Evolutionary conservation across 345 rosid genomes (phyloP), one percentile per base, ranked within the genome.

Genomic region (Hirschfeldia incana): DNA sequence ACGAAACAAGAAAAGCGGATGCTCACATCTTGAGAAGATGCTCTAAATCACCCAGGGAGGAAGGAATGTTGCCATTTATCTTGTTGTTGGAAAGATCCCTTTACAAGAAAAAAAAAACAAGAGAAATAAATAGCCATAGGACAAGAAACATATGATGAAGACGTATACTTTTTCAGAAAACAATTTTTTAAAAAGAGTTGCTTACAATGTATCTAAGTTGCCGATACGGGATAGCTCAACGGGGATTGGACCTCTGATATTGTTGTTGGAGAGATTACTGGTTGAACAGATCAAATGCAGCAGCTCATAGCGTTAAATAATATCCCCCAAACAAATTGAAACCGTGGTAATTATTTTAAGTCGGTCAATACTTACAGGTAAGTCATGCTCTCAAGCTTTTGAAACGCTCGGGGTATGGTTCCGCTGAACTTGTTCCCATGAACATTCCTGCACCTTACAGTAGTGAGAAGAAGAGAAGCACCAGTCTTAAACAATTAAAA

Each of bases 1-100:
- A 32, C 1, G 8, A 44, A 70, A 33, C 5, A 57, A 11, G 16
- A n/a, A 60, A 65, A 30, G 46, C 46, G 59, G 57, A 68, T 67
- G 81, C 93, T 88, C 67, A 95, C 99, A 95, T 83, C 89, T 91
- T 93, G 30, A 91, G 86, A 74, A 95, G 94, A 83, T 95, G 99
- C 81, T 95, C 99, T 83, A 95, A 85, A 83, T 93, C 98, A 73
- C 99, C 98, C 15, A 95, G 87, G 32, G 99, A 85, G 80, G 97
- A 83, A 76, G 99, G 99, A 67, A 95, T 91, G 36, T 77, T 83
- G 55, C 98, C 99, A 78, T 69, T 85, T 64, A 95, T 91, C 77
- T 88, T 87, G 88, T 95, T 93, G 70, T 85, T 76, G 33, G 98
- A 95, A 67, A 95, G 84, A 81, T 95, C 99, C 88, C 99, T 95